Evolutionary conservation across 2,329 filamentous ascomycete species (phyloP), one percentile per base, ranked within the genome.

Genomic region (Coniochaeta sp.): DNA sequence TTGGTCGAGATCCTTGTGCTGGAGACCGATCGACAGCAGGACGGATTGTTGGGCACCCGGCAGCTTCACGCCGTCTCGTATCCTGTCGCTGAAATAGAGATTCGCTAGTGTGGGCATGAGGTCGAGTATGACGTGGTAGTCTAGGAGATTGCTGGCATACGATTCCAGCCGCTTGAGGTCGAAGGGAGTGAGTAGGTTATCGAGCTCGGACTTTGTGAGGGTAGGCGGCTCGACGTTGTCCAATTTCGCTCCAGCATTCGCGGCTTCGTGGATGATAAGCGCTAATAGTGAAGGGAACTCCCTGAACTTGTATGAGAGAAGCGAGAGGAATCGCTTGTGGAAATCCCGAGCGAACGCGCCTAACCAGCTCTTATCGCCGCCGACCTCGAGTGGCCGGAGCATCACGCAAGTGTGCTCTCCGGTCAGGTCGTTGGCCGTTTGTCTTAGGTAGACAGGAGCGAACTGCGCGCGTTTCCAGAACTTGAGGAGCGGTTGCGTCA

Each of bases 341-440:
- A 98, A 99, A 73, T 99, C 95, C 63, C 89, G 85, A 4, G 93
- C 84, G 70, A 96, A 99, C 2, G 92, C 91, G 17, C 90, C 91
- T 0, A 98, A 86, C 95, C 95, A 98, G 68, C 84, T 86, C 60
- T 79, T 80, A 66, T 96, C 91, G 47, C 86, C 87, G 59, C 79
- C 80, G 58, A 75, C 79, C 62, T 85, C 81, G 7, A 99, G 81
- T 1, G 92, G 89, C 61, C 91, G 86, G 57, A 99, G 82, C 96
- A 99, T 99, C 31, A 99, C 93, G 71, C 92, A 97, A 0, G 95
- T 96, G 72, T 99, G 95, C 75, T 99, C 95, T 60, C 95, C 95
- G 0, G 96, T 99, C 54, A 99, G 81, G 61, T 98, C 95, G 71
- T 98, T 99, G 58, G 95, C 82, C 2, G 96, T 99, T 77, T 99